Base-by-base conservation (phyloP, 2,329 filamentous ascomycete genomes). In the Chrysoporthe puriensis region DNA sequence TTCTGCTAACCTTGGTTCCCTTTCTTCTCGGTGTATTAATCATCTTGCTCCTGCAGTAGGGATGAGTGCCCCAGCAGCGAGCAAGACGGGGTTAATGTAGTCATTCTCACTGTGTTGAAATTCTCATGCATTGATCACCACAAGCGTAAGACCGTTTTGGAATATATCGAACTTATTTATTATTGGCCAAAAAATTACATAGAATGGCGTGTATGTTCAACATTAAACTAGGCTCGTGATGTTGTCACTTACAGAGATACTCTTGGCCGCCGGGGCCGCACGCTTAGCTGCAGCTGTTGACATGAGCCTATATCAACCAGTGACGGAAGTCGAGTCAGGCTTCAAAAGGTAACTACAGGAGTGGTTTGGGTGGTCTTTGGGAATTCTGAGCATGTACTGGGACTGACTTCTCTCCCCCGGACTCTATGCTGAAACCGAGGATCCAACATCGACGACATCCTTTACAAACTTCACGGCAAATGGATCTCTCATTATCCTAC, bases 341-440 rank as follows among this genome's bases (percentile, higher is more conserved):
- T 65, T 65, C 36, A 13, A 36, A 36, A n/a, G 11, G 21, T 65
- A 52, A 18, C 11, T 65, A 36, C 18, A 60, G 26, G 34, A 54
- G 63, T 60, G 21, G 34, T 3, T 16, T 11, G 14, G 3, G 3
- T 7, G 2, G 26, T 11, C 43, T n/a, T n/a, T n/a, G 9, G 3
- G 52, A 11, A 2, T 26, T 2, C 11, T 6, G 21, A 42, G 44
- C 21, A 4, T 6, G 8, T 14, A 11, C n/a, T 32, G 4, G 26
- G 18, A 9, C 52, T 58, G 21, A 58, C 14, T 2, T 42, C 14
- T 9, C 34, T 21, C 21, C n/a, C 6, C 34, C 26, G 61, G 56
- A 42, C 44, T 65, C n/a, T 54, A 66, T 18, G 44, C 44, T 13
- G 57, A 66, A 16, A 61, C 46, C 42, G 57, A 61, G 43, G 34